Base-by-base conservation (phyloP, 208 protist species). In the Leishmania mexicana region DNA sequence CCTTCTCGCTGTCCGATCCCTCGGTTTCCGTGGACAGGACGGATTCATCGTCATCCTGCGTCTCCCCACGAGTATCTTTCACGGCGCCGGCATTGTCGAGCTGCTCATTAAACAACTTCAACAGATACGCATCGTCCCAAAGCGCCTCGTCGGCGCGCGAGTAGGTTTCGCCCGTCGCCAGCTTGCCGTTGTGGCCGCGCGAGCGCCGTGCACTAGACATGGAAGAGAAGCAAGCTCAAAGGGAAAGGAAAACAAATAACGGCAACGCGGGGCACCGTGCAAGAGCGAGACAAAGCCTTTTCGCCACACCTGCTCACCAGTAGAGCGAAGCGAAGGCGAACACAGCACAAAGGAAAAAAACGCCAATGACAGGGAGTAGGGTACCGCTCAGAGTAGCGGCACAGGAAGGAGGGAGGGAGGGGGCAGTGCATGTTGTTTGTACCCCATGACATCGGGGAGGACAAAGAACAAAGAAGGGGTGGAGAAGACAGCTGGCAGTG, bases 121-220 rank as follows among this genome's bases (percentile, higher is more conserved):
- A 83, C 28, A 97, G 86, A n/a, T 95, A 92, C 17, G 77, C 81
- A 83, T 97, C 95, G 76, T 97, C 93, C 93, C 95, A 97, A 0
- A 97, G 81, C 7, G 90, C 88, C 10, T 83, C 78, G 77, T 95
- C 89, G 8, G 78, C 90, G 19, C 82, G 64, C 10, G 89, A 89
- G 81, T 92, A 93, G 21, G 75, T 83, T 79, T 83, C 67, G 0
- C 58, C 83, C 3, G 80, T 80, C 0, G 80, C 62, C 47, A 5
- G 13, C n/a, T 78, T 74, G 60, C 68, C 76, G 38, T 80, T 78
- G 64, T 76, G 75, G 45, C 62, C 40, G 13, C 75, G 75, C 11
- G 75, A 72, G 45, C 74, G 78, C 21, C 80, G 80, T 31, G 51
- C 47, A 60, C 6, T 35, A 31, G 31, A 67, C 62, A 85, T 67